Conservation (phyloP, 805 yeast species). For the Cyberlindnera xishuangbannaensis region DNA sequence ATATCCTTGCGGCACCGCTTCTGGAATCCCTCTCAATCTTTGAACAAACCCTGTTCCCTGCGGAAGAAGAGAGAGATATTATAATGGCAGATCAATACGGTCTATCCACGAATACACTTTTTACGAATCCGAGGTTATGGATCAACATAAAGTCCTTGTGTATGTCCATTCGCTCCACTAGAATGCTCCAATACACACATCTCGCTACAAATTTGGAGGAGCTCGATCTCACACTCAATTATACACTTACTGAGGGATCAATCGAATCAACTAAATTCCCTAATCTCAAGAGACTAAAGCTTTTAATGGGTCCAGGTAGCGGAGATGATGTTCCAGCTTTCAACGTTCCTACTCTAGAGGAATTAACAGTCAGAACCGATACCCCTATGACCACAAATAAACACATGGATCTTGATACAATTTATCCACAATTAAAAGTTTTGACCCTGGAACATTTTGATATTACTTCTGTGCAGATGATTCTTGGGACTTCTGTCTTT, state of each 20-base stretch:
- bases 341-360: conserved; percentile 3
- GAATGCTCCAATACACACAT: conserved; percentile 2
- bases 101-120: not conserved
- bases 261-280: conserved; percentile 4
- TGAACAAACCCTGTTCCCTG: conserved; percentile 1
- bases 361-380: conserved; percentile 1
- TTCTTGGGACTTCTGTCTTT: conserved; percentile 1
- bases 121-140: conserved; percentile 3
- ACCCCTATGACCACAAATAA: not conserved
- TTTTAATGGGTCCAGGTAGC: conserved; percentile 2
- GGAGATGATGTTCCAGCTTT: conserved; percentile 7
- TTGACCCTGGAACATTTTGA: conserved; percentile 6
- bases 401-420: not conserved
- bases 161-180: not conserved
- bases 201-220: conserved; percentile 1
- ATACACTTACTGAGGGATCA: not conserved
- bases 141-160: not conserved
- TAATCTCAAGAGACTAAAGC: conserved; percentile 2
- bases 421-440: conserved; percentile 4
- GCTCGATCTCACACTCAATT: conserved; percentile 1
- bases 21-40: conserved; percentile 1
- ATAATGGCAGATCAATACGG: conserved; percentile 4
- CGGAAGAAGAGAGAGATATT: conserved; percentile 3
- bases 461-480: not conserved
- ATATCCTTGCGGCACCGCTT: conserved; percentile 1